Conservation (phyloP, 2,329 filamentous ascomycete species). For the Aquanectria penicillioides region DNA sequence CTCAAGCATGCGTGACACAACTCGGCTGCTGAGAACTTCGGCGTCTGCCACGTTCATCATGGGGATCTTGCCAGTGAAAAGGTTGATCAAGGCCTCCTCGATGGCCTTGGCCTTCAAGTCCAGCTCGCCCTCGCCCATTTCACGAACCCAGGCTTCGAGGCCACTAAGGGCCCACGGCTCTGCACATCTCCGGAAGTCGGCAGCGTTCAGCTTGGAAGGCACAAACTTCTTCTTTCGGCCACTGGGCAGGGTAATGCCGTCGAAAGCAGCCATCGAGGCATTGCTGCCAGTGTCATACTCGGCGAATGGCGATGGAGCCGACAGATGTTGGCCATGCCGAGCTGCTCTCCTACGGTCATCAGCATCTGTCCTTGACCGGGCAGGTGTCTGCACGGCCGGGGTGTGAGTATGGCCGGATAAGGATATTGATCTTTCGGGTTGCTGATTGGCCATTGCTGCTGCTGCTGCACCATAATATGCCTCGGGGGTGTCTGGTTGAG, state of each 20-base stretch:
- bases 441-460: constrained; percentile 51
- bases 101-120: constrained; percentile 88
- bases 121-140: constrained; percentile 89
- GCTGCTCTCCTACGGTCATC: constrained; percentile 69
- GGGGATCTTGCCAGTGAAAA: constrained; percentile 95
- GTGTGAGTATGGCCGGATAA: constrained; percentile 84
- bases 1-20: constrained; percentile 82
- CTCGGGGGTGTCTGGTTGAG: constrained; percentile 58
- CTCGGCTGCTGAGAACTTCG: constrained; percentile 81
- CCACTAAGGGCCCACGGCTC: constrained; percentile 95
- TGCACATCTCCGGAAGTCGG: constrained; percentile 83
- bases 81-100: constrained; percentile 84
- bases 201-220: constrained; percentile 81
- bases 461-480: constrained; percentile 55
- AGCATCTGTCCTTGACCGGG: constrained; percentile 93
- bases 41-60: constrained; percentile 99
- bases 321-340: constrained; percentile 60
- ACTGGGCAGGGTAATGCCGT: constrained; percentile 84
- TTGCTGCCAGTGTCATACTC: constrained; percentile 66
- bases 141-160: constrained; percentile 87
- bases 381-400: constrained; percentile 82
- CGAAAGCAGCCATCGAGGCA: constrained; percentile 71
- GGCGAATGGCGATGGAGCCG: constrained; percentile 64
- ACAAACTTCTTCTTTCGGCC: constrained; percentile 85
- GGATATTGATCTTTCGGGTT: constrained; percentile 80